Evolutionary conservation across 2,329 filamentous ascomycete species (phyloP), one percentile per base, ranked within the genome.

Genomic region (Penicillium vulpinum): DNA sequence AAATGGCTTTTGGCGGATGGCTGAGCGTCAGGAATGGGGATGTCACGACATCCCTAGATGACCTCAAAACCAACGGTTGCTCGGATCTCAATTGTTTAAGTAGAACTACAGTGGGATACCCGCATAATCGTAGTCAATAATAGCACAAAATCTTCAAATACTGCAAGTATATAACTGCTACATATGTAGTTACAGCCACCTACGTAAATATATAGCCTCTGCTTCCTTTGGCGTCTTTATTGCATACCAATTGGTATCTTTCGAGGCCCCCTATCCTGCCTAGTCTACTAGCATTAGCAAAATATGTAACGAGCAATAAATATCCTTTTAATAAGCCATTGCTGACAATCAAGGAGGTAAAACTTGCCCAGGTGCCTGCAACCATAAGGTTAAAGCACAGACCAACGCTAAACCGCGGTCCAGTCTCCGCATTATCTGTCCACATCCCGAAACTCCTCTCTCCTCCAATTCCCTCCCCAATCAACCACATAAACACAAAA

Each of bases 401-500:
- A 56, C 54, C 54, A 52, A 52, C 54, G 54, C 48, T 52, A 56
- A 52, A 35, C 35, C 26, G n/a, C 46, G 15, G 22, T 52, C 48
- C 45, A 18, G 36, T 43, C 52, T 29, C 52, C 54, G 40, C 47
- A 33, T 31, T 31, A 56, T 54, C 54, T 54, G 47, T 56, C 52
- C 54, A 52, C 58, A 54, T 47, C 43, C 26, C 50, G 39, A 46
- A 38, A 40, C 28, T 45, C 41, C 41, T 28, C 28, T 10, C 10
- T 29, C 44, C 44, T 13, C 41, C 39, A 39, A 38, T 41, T 28
- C 48, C 41, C 28, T 47, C 35, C 22, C 29, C 40, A 29, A 47
- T 16, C 21, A n/a, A 39, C 33, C n/a, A 21, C 47, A 55, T 21
- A 48, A 28, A 22, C 24, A 18, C 62, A 70, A 33, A 59, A 82